phyloP scores from a whole-genome alignment of 2,329 filamentous ascomycete species.

The Penicillium vulpinum region DNA sequence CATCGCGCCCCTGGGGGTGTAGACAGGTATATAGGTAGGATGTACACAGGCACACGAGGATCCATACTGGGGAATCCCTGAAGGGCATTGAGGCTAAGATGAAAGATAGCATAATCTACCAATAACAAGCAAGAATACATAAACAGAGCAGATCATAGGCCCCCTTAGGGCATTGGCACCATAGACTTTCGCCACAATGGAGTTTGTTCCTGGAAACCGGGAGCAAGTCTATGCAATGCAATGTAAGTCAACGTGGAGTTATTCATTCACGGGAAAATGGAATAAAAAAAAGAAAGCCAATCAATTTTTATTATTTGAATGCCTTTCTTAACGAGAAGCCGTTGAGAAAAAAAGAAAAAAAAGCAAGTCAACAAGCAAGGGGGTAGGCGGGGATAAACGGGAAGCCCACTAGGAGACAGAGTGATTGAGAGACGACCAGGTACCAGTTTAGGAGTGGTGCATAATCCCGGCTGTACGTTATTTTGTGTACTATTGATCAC shows the following conservation, averaged over 20 bases:
- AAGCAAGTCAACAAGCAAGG: neutral
- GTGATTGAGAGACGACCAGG: too few species aligned
- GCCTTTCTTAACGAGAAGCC: neutral
- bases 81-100: neutral
- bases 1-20: conserved; percentile 1
- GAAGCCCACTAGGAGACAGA: neutral
- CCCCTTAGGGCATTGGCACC: conserved; percentile 5
- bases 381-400: neutral
- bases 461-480: neutral
- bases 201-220: conserved; percentile 21
- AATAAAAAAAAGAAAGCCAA: conserved; percentile 9
- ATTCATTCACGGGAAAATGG: neutral
- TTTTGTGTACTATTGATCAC: conserved; percentile 6
- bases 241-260: conserved; percentile 19
- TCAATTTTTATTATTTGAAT: neutral
- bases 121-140: neutral
- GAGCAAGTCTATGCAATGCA: conserved; percentile 20
- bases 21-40: neutral
- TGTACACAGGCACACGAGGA: conserved; percentile 5
- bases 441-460: neutral
- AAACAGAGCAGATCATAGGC: neutral
- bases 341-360: neutral
- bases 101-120: neutral
- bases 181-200: conserved; percentile 13
- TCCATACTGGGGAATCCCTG: neutral